Base-by-base conservation (phyloP, 1,284 basidiomycete genomes). In the Cutaneotrichosporon cutaneum region DNA sequence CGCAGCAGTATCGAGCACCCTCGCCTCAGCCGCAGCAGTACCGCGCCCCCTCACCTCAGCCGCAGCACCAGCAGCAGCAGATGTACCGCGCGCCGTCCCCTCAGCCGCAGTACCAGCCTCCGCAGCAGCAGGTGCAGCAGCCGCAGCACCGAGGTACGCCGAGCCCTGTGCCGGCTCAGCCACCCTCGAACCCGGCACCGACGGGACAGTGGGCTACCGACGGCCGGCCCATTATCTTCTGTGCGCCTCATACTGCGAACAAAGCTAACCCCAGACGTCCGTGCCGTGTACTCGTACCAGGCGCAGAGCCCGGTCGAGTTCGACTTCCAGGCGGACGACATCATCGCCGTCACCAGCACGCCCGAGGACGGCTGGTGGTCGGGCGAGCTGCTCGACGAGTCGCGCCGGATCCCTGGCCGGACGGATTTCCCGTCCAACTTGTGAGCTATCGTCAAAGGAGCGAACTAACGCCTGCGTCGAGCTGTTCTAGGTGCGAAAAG, bases 311-410 rank as follows among this genome's bases (percentile, higher is more conserved):
- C 70, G 5, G 71, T 73, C 21, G 78, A 79, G 57, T 90, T 94
- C 77, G 90, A 92, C 76, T 94, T 95, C 85, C 90, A 92, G 72
- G 83, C 87, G 24, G 90, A 89, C 6, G 93, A 95, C 77, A 89
- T 95, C 65, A 94, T 96, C 70, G 93, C 92, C 10, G 92, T 95
- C 4, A 94, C 90, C 2, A 84, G 87, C 48, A 94, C 91, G 16
- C 92, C 92, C 13, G 90, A 94, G 66, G 93, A 96, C 71, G 92
- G 92, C 1, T 95, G 93, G 93, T 95, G 92, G 93, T 89, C 87
- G 58, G 77, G 77, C 54, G 77, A 82, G 68, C 77, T 95, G 61
- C 79, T 95, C 48, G 93, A 96, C 72, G 94, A 95, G 74, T 85
- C 85, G 35, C 83, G 93, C 66, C 83, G 92, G 64, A 83, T 88